Base-by-base conservation (phyloP, 305 asterid species). In the Ajuga reptans region DNA sequence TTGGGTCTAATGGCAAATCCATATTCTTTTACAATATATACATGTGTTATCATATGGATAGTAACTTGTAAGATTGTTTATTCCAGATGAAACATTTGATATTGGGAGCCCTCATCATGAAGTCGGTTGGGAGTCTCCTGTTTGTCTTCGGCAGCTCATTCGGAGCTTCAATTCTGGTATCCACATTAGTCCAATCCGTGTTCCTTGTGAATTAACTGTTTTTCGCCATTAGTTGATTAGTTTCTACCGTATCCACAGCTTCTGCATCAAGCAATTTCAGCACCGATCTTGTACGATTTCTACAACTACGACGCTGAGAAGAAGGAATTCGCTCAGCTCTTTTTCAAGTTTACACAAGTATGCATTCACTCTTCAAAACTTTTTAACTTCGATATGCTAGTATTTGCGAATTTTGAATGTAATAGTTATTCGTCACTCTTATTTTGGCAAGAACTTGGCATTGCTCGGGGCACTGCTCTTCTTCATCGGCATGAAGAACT, bases 401-500 rank as follows among this genome's bases (percentile, higher is more conserved):
- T 10, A 9, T 11, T 55, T 7, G 9, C 54, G 36, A 65, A 24
- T 57, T 51, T 21, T 27, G 9, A n/a, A 17, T 21, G 5, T 18
- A 51, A 60, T 59, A 37, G 31, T 67, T 33, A 41, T 36, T 29
- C 10, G 62, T 31, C 65, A 53, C 33, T 1, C 60, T 64, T 42
- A 15, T 66, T 34, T 66, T 5, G 42, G 55, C 50, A 85, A 92
- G 96, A 80, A 77, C 78, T 79, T 87, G 87, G 92, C 95, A 14
- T 56, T 89, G 77, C 77, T 86, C 0, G 96, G 98, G 16, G 98
- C 94, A 17, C 74, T 89, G 68, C 85, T 89, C 72, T 92, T 86
- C 80, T 92, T 81, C 82, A 85, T 92, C 4, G 96, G 96, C 73
- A 85, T 92, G 98, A 89, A 85, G 81, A 87, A 86, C 83, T 86